Base-by-base conservation (phyloP, 495 filamentous ascomycete species). In the Alectoria sarmentosa region DNA sequence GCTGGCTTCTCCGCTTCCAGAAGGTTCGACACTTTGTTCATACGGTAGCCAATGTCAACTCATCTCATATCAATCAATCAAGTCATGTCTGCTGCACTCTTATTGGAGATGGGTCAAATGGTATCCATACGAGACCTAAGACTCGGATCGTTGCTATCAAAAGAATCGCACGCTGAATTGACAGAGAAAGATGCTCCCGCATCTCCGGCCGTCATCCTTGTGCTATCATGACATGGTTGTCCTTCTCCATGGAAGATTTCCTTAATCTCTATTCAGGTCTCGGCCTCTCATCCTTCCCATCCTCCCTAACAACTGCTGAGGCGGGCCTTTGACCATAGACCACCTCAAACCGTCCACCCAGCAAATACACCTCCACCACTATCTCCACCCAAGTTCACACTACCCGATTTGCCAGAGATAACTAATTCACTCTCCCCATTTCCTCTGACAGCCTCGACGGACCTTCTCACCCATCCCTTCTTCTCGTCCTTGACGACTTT, bases 351-450 rank as follows among this genome's bases (percentile, higher is more conserved):
- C 42, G 44, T 41, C 19, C 17, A 38, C 17, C 30, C 62, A 21
- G 30, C 39, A 26, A 30, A 28, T 56, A 9, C 23, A 37, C 49
- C 49, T 49, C 46, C 32, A 13, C 55, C 37, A 48, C 44, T 36
- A 28, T 57, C 61, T 37, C 67, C 65, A 28, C 36, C 64, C 57
- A 69, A 61, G 13, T 36, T 52, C 10, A 67, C 61, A 17, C 61
- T 67, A 39, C 67, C 67, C 41, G 52, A 63, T 36, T 28, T 59
- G 49, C 37, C 49, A 14, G 52, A 41, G 54, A 69, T 64, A 38
- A 32, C 42, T 49, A 69, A 36, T 36, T 54, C 26, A 11, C 65
- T 62, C 36, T 61, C 67, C 58, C 65, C 46, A 36, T 54, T 32
- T 23, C 65, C 65, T 63, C 61, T 56, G 26, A 67, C 38, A 44